Evolutionary conservation across 148 eudicot species (phyloP).

Genomic region (Fagopyrum homotropicum): DNA sequence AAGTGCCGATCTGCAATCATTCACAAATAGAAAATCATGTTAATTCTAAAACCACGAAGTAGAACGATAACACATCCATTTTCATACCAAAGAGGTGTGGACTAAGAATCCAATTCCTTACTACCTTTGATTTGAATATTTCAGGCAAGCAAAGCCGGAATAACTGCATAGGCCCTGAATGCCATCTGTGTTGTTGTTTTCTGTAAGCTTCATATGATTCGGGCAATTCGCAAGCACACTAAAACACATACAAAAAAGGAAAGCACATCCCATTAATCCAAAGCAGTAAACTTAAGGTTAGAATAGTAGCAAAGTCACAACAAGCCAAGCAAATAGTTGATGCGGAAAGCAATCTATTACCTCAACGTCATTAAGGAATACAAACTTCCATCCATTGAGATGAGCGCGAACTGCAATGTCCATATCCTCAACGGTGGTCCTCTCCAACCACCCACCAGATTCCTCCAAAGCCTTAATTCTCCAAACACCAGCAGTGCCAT

Average conservation of each 20-base stretch:
- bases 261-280: neutral
- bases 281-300: neutral
- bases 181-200: conserved; percentile 36
- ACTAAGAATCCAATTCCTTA: neutral
- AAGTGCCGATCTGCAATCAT: conserved; percentile 5
- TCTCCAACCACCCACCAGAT: conserved; percentile 31
- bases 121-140: conserved; percentile 28
- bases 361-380: conserved; percentile 27
- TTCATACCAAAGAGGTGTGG: neutral
- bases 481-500: conserved; percentile 32
- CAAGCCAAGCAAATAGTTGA: neutral
- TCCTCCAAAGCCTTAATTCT: conserved; percentile 29
- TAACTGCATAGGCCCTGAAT: conserved; percentile 39
- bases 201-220: conserved; percentile 33
- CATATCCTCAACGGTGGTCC: conserved; percentile 30
- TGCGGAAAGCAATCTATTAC: neutral
- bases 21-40: neutral
- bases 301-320: neutral
- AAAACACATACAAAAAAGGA: neutral
- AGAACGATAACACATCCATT: neutral
- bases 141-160: conserved; percentile 26
- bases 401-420: conserved; percentile 31
- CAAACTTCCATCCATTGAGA: conserved; percentile 31
- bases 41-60: neutral
- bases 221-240: conserved; percentile 33